phyloP scores from a whole-genome alignment of 2,329 filamentous ascomycete species.

The Huntiella omanensis region DNA sequence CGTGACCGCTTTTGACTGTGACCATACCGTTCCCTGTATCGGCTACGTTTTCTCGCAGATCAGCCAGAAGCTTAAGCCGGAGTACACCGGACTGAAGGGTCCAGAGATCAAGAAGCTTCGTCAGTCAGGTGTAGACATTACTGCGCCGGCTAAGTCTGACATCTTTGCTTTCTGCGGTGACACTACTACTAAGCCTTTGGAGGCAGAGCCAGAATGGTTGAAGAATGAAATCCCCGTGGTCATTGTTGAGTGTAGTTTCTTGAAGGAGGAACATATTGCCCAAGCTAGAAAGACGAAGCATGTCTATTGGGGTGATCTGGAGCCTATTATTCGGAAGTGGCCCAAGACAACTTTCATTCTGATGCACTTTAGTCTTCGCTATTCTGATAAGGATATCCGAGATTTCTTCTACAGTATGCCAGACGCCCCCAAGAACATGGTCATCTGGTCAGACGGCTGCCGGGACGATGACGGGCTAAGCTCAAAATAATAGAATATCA shows the following conservation, averaged over 20 bases:
- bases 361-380: conserved; percentile 29
- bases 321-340: conserved; percentile 24
- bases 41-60: conserved; percentile 27
- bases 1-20: conserved; percentile 25
- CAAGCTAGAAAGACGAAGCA: conserved; percentile 29
- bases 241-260: conserved; percentile 31
- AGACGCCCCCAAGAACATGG: conserved; percentile 24
- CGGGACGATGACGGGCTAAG: conserved; percentile 6
- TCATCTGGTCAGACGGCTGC: conserved; percentile 26
- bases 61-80: conserved; percentile 21
- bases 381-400: conserved; percentile 22
- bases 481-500: background rate
- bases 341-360: conserved; percentile 26
- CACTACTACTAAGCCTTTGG: conserved; percentile 24
- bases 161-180: conserved; percentile 31
- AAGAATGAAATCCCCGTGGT: conserved; percentile 23
- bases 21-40: conserved; percentile 28
- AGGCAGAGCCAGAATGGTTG: conserved; percentile 23
- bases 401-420: conserved; percentile 23
- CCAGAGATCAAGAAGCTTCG: conserved; percentile 22
- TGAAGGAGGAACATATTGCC: conserved; percentile 23
- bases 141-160: conserved; percentile 20
- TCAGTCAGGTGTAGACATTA: conserved; percentile 21
- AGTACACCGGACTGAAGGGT: conserved; percentile 20
- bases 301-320: conserved; percentile 27